Evolutionary conservation across 768 basidiomycete species (phyloP).

Genomic region (Calocybe cyanea): DNA sequence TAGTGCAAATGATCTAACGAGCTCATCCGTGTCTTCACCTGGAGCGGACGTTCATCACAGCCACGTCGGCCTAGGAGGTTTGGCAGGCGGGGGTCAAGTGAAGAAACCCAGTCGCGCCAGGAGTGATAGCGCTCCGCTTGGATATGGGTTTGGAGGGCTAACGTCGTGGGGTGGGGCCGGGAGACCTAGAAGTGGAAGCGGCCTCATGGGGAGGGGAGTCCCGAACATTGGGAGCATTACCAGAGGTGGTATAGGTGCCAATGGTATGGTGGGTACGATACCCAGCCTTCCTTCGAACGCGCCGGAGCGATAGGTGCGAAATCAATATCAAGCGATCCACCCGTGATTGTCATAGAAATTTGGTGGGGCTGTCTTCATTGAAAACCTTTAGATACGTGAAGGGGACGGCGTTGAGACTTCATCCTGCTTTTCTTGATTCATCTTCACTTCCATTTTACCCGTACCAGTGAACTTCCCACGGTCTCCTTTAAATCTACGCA

Average conservation of each 20-base stretch:
- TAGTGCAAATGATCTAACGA: constrained; percentile 25
- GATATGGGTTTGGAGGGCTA: constrained; percentile 38
- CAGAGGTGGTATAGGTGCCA: constrained; percentile 21
- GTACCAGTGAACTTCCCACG: too few relatives aligned
- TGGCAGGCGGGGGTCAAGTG: constrained; percentile 13
- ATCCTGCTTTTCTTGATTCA: neutral
- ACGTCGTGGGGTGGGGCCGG: constrained; percentile 27
- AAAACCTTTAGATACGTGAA: too few relatives aligned
- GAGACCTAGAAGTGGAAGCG: constrained; percentile 50
- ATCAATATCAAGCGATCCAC: neutral
- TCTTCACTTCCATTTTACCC: too few relatives aligned
- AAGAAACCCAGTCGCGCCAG: constrained; percentile 54
- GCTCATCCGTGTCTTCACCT: constrained; percentile 21
- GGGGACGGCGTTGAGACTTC: neutral
- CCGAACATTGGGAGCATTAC: constrained; percentile 36
- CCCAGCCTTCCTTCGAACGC: constrained; percentile 25
- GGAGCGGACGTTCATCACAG: constrained; percentile 17
- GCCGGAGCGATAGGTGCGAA: constrained; percentile 8
- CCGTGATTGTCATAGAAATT: too few relatives aligned
- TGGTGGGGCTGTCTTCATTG: too few relatives aligned
- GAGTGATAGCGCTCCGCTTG: constrained; percentile 67
- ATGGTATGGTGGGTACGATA: constrained; percentile 25
- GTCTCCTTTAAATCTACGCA: too few relatives aligned
- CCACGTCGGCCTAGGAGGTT: constrained; percentile 6
- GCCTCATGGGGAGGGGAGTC: constrained; percentile 35